Evolutionary conservation across 139 green algal species (phyloP), one percentile per base, ranked within the genome.

Genomic region (Chlorella vulgaris): DNA sequence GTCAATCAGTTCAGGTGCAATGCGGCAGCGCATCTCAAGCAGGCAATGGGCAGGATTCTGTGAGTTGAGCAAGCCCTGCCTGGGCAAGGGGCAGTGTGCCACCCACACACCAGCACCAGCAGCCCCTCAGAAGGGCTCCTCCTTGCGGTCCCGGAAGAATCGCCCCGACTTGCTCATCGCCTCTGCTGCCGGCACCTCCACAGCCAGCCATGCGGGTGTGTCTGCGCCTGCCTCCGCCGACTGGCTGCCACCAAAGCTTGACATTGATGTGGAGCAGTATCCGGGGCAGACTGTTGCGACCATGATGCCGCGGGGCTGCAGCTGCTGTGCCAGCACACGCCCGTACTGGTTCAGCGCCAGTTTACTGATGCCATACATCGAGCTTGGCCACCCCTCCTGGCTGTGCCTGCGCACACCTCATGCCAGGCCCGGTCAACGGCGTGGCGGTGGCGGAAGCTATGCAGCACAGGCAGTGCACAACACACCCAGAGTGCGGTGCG

Each of bases 361-460:
- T 81, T 95, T 94, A 78, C 58, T 86, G 26, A 94, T 78, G 66
- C 91, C 91, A 76, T 93, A 90, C 86, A 90, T 91, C 55, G 69
- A 83, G 36, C 66, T 61, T 24, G 89, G 87, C 83, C 83, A 92
- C 24, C 86, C 86, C 22, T 88, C 43, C 40, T 83, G 66, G 8
- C 29, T 8, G 68, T 90, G 77, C 21, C 31, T 82, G 76, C n/a
- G n/a, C n/a, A n/a, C n/a, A n/a, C n/a, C n/a, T n/a, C n/a, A n/a
- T n/a, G n/a, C n/a, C n/a, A n/a, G n/a, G n/a, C n/a, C 76, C 50
- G 8, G 5, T 29, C 28, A 36, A 36, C n/a, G 4, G 8, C 42
- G 38, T 31, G 15, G 33, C 65, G 7, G 24, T 21, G 61, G 26
- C 33, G 24, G 26, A 38, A 33, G 6, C 26, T 68, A 18, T 33